Evolutionary conservation across 2,329 filamentous ascomycete species (phyloP).

Genomic region (Aspergillus fischeri): DNA sequence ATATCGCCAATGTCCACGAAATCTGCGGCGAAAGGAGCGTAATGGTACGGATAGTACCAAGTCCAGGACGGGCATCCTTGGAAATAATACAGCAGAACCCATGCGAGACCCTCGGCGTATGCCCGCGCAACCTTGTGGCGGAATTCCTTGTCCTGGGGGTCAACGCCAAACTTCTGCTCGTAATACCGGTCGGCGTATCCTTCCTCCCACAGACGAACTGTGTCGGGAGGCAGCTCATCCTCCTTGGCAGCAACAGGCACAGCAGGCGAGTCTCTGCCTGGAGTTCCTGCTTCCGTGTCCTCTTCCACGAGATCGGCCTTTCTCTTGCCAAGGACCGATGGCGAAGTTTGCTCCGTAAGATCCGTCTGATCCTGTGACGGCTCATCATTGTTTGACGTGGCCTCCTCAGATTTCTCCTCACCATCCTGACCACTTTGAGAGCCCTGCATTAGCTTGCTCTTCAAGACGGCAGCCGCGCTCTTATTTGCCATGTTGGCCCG

Average conservation of each 20-base stretch:
- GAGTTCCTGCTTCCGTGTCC: slow-evolving; percentile 50
- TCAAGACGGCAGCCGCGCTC: slow-evolving; percentile 84
- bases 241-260: slow-evolving; percentile 46
- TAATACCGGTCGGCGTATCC: slow-evolving; percentile 96
- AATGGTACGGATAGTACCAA: slow-evolving; percentile 99
- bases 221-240: slow-evolving; percentile 69
- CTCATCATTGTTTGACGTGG: slow-evolving; percentile 22
- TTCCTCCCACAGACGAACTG: slow-evolving; percentile 87
- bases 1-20: slow-evolving; percentile 80
- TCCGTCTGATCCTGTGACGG: slow-evolving; percentile 22
- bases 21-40: slow-evolving; percentile 94
- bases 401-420: slow-evolving; percentile 22
- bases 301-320: slow-evolving; percentile 69
- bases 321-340: slow-evolving; percentile 44
- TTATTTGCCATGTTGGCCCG: slow-evolving; percentile 83
- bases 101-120: slow-evolving; percentile 93
- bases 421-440: slow-evolving; percentile 16
- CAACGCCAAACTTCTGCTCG: slow-evolving; percentile 88
- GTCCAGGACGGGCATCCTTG: slow-evolving; percentile 98
- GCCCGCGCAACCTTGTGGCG: slow-evolving; percentile 80
- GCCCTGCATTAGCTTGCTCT: slow-evolving; percentile 65
- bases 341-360: slow-evolving; percentile 25
- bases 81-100: slow-evolving; percentile 96
- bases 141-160: slow-evolving; percentile 76
- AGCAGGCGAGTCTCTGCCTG: slow-evolving; percentile 56